Evolutionary conservation across 140 eudicot species (phyloP), one percentile per base, ranked within the genome.

Genomic region (Stevia rebaudiana): DNA sequence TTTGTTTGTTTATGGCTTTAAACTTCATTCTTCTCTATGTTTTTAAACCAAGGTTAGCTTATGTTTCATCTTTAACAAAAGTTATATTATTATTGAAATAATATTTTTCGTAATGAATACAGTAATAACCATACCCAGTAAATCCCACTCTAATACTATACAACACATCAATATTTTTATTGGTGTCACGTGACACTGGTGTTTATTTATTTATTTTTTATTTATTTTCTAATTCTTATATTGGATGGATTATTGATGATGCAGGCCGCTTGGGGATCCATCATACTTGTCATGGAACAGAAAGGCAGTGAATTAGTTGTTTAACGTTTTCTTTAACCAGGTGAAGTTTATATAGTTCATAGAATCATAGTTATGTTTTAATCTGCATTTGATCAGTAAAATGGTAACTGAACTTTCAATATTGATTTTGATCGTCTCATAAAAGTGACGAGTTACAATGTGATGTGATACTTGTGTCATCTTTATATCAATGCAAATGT

Each of bases 231-330:
- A 15, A 5, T 12, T 15, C 51, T 44, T 44, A 44, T 22, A 15
- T 8, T 15, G 11, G 52, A 3, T 48, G 28, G 13, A 8, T n/a
- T 48, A 48, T 48, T 48, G 0, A 7, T 48, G 25, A 48, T 18
- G 54, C 54, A 48, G 58, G 94, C 90, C 94, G 61, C 86, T 84
- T 25, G 95, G 94, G 61, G 95, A 90, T 75, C 94, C 95, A 3
- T 63, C 94, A 9, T 84, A 90, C 65, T 72, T 90, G 79, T 90
- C 97, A n/a, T 90, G 97, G 97, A 90, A 90, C 76, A 75, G 73
- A 76, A 77, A 78, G 70, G 12, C 66, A 25, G 43, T 70, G 50
- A 61, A 39, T 71, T 39, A 50, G 36, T 40, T 25, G 61, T 61
- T n/a, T n/a, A n/a, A n/a, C n/a, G n/a, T n/a, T n/a, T n/a, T 21